Conservation (phyloP, 306 rosid species). For the Trifolium repens region DNA sequence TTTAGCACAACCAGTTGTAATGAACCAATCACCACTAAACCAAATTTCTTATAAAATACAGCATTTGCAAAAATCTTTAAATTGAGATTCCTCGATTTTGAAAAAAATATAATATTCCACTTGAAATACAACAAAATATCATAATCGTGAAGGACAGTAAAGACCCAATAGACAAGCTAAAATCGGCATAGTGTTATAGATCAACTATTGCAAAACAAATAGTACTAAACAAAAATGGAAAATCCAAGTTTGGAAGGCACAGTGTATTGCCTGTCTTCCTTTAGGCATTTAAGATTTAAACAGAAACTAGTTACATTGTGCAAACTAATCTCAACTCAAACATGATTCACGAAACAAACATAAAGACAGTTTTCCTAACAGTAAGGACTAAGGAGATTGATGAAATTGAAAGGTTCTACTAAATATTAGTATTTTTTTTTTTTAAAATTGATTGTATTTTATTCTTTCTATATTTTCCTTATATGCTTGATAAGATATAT, state of each 20-base stretch:
- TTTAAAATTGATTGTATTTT: background rate
- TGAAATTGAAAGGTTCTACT: background rate
- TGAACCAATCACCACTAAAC: constrained; percentile 29
- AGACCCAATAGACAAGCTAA: background rate
- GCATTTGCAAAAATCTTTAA: background rate
- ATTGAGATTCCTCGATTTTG: background rate
- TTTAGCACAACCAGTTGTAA: constrained; percentile 36
- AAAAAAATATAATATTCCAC: background rate
- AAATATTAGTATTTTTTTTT: background rate
- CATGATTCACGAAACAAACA: constrained; percentile 11
- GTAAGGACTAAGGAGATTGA: background rate
- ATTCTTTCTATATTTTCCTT: constrained; percentile 1
- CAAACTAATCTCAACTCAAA: constrained; percentile 30
- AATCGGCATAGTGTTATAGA: background rate
- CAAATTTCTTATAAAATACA: constrained; percentile 33
- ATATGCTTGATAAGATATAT: background rate
- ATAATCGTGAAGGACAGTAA: constrained; percentile 21
- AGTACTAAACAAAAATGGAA: constrained; percentile 25
- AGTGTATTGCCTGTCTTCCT: constrained; percentile 2
- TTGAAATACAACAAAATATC: constrained; percentile 32
- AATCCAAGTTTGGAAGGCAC: constrained; percentile 28
- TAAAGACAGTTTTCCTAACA: constrained; percentile 20
- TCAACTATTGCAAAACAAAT: background rate
- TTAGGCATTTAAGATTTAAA: constrained; percentile 21
- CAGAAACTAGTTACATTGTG: background rate